Base-by-base conservation (phyloP, 1,284 basidiomycete species). In the Sphaerobolus stellatus region DNA sequence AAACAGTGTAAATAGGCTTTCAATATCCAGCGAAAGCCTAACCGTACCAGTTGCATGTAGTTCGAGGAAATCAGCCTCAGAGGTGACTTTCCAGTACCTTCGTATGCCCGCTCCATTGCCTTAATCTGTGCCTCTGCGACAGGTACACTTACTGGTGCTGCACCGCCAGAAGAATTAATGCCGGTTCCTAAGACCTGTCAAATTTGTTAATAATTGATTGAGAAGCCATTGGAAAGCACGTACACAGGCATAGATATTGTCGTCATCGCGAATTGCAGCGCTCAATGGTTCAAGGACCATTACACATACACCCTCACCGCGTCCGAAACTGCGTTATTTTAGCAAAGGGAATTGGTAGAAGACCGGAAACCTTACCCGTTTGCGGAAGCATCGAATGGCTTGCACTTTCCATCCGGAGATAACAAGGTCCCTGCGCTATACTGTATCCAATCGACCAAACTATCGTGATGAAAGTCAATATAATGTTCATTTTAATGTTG, bases 41-140 rank as follows among this genome's bases (percentile, higher is more conserved):
- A 43, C 46, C 50, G 31, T 50, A 68, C 76, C 79, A 14, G 79
- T 80, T 1, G 75, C 77, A 57, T 81, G 79, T 5, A 74, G 40
- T 62, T 81, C 79, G 0, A 79, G 61, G 58, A 68, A 81, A 52
- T 79, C 78, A 1, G 75, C 74, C 8, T 81, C 75, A 55, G 48
- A 0, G 74, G 73, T 6, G 51, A 43, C 5, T 71, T 67, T 5
- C 45, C 36, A 8, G 69, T 64, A 4, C 67, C 62, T 2, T 60
- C 52, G 34, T 68, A 68, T 1, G 74, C 72, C 4, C 60, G 58
- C 6, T 46, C 24, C 65, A 75, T 75, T 2, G 70, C 69, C 14
- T 70, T 65, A 46, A 11, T 40, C 56, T 77, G 75, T 1, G 73
- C 64, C 2, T 58, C 56, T 0, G 71, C 72, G 5, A 73, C 68